phyloP scores from a whole-genome alignment of 306 rosid genomes.

The Arachis hypogaea region DNA sequence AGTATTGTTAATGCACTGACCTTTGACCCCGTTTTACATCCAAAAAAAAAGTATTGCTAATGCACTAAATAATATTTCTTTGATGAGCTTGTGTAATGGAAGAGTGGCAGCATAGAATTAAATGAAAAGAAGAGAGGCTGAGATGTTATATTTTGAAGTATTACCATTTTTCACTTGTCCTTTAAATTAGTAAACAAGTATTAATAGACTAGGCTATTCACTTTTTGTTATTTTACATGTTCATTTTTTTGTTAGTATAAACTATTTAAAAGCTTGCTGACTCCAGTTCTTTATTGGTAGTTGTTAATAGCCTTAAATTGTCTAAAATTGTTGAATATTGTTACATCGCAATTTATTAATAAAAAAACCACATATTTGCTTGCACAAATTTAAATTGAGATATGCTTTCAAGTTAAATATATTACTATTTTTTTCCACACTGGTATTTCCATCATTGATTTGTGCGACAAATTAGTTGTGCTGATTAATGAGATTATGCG shows the following conservation, averaged over 20 bases:
- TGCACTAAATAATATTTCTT: no score
- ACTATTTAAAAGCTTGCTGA: constrained; percentile 8
- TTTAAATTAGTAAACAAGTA: not conserved
- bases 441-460: constrained; percentile 11
- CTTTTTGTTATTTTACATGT: constrained; percentile 23
- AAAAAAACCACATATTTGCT: not conserved
- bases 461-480: constrained; percentile 7
- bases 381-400: constrained; percentile 7
- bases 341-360: constrained; percentile 1
- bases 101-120: not conserved
- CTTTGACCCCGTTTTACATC: no score
- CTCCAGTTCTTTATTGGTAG: constrained; percentile 4
- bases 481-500: constrained; percentile 1
- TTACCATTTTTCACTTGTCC: not conserved
- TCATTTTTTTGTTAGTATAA: constrained; percentile 8
- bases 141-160: constrained; percentile 22
- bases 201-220: constrained; percentile 18
- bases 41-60: no score
- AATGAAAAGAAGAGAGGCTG: not conserved
- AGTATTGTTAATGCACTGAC: no score
- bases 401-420: not conserved
- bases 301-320: not conserved
- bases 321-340: constrained; percentile 16
- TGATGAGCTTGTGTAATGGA: no score
- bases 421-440: not conserved